These are phyloP conservation scores for Fabrea salina DNA, from an alignment of 169 alveolate genomes.

Conservation along the genomic window DNA sequence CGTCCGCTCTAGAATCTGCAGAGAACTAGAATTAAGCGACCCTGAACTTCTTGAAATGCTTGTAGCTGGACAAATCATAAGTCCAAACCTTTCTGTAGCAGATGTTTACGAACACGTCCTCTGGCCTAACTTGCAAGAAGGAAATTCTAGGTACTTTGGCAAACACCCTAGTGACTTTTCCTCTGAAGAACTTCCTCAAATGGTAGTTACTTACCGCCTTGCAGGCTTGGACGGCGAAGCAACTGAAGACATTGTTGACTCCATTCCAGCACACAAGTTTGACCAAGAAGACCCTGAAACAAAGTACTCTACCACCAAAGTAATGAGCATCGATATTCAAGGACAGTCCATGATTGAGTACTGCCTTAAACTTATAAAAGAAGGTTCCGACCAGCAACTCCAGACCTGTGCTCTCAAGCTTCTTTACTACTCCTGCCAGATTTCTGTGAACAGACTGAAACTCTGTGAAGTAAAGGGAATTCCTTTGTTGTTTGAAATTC, in stretches of 20 bases:
- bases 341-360: background rate
- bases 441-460: background rate
- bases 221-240: conserved; percentile 77
- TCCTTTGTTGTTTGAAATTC: background rate
- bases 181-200: conserved; percentile 33
- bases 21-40: conserved; percentile 50
- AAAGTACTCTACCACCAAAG: background rate
- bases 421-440: background rate
- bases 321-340: background rate
- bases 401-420: background rate
- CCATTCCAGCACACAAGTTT: conserved; percentile 35
- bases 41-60: conserved; percentile 49
- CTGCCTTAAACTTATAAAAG: background rate
- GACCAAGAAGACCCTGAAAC: conserved; percentile 12
- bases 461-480: conserved; percentile 19
- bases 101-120: conserved; percentile 43
- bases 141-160: background rate
- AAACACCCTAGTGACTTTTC: background rate
- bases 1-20: conserved; percentile 48
- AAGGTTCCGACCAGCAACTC: background rate
- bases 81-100: conserved; percentile 26
- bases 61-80: conserved; percentile 43
- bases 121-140: conserved; percentile 46
- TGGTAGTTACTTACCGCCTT: conserved; percentile 52
- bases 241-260: conserved; percentile 58